Conservation (phyloP, 2,329 filamentous ascomycete genomes). For the Beauveria medogensis region DNA sequence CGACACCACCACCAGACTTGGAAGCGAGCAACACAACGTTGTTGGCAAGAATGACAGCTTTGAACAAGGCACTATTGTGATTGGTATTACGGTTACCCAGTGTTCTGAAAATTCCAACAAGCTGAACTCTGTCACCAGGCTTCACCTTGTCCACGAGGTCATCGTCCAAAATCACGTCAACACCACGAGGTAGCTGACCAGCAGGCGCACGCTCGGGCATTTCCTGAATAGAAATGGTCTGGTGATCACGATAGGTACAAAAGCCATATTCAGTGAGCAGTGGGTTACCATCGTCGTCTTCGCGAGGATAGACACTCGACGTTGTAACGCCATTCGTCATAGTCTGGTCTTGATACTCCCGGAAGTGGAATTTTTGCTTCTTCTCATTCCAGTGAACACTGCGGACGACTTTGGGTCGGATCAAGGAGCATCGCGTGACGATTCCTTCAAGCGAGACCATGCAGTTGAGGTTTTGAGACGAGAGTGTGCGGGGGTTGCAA, state of each 20-base stretch:
- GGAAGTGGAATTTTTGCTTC: constrained; percentile 77
- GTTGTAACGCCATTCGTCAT: constrained; percentile 90
- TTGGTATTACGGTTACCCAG: constrained; percentile 90
- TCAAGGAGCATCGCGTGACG: constrained; percentile 90
- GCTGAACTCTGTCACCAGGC: constrained; percentile 88
- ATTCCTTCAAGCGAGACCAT: constrained; percentile 98
- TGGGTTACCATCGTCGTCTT: constrained; percentile 88
- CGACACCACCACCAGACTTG: constrained; percentile 90
- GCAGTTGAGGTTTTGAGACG: constrained; percentile 81
- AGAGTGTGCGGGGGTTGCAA: constrained; percentile 88
- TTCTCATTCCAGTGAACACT: constrained; percentile 94
- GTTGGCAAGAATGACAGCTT: constrained; percentile 88
- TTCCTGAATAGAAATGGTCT: constrained; percentile 96
- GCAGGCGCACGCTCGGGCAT: constrained; percentile 97
- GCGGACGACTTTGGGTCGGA: constrained; percentile 94
- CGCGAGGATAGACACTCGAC: constrained; percentile 85
- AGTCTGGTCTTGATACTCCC: constrained; percentile 92
- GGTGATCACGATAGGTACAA: constrained; percentile 91
- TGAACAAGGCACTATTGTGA: constrained; percentile 86
- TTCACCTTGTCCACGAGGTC: constrained; percentile 93
- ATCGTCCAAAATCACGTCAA: constrained; percentile 94
- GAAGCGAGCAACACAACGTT: constrained; percentile 91
- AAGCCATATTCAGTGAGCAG: constrained; percentile 93
- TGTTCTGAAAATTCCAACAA: constrained; percentile 93
- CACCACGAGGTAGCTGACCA: constrained; percentile 86